Conservation (phyloP, 1,139 yeast species). For the Pneumocystis jirovecii region DNA sequence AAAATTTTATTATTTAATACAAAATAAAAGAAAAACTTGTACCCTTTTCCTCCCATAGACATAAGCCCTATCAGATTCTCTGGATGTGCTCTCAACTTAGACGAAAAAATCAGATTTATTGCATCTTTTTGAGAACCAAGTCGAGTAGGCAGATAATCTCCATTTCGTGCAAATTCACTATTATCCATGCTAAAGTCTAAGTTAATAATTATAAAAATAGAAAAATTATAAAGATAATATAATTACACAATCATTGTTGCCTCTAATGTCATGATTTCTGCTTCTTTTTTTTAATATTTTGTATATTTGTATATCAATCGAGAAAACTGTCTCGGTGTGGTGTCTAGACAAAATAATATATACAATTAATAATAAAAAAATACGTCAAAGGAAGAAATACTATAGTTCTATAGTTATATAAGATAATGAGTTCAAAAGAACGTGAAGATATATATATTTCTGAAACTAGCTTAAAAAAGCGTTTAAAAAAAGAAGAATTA, state of each 20-base stretch:
- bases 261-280: background rate
- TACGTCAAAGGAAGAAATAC: background rate
- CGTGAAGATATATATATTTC: background rate
- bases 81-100: slow-evolving; percentile 77
- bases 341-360: background rate
- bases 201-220: background rate
- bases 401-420: background rate
- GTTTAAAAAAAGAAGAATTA: background rate
- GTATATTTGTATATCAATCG: background rate
- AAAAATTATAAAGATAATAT: background rate
- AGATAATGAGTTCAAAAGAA: background rate
- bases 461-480: background rate
- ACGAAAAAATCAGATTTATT: slow-evolving; percentile 75
- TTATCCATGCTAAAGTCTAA: slow-evolving; percentile 55
- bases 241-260: background rate
- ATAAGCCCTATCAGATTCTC: slow-evolving; percentile 74
- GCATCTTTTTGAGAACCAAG: slow-evolving; percentile 89
- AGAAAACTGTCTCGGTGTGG: background rate
- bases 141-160: slow-evolving; percentile 79
- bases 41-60: slow-evolving; percentile 48
- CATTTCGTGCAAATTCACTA: slow-evolving; percentile 91
- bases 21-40: background rate
- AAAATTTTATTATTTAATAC: background rate
- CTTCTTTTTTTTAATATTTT: background rate
- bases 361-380: background rate